These are phyloP conservation scores for Epichloe uncinata DNA, from an alignment of 2,329 filamentous ascomycete genomes.

Conservation along the genomic window DNA sequence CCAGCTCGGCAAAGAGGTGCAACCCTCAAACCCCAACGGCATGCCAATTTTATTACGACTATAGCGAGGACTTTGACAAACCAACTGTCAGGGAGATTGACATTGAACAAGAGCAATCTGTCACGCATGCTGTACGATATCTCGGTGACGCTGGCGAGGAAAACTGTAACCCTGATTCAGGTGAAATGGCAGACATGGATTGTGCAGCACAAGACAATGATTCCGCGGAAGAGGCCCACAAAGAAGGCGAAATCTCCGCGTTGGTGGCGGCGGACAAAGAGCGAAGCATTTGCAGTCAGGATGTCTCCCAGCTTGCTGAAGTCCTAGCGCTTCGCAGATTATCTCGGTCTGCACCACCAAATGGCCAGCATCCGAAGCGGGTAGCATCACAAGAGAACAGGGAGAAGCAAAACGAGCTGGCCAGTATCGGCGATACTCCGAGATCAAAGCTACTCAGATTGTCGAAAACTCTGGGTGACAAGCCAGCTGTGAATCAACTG, in stretches of 20 bases:
- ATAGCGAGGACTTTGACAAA: slow-evolving; percentile 36
- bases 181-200: neutral
- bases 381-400: neutral
- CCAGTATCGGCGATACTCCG: neutral
- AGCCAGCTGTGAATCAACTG: neutral
- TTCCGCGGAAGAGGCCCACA: neutral
- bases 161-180: neutral
- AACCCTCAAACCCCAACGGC: slow-evolving; percentile 16
- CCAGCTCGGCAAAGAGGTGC: slow-evolving; percentile 13
- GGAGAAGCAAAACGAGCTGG: neutral
- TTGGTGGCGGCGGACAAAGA: neutral
- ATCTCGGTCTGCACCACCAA: slow-evolving; percentile 3
- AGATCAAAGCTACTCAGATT: neutral
- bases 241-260: neutral
- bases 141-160: neutral
- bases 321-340: neutral
- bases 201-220: neutral
- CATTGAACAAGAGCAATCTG: slow-evolving; percentile 6
- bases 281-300: neutral
- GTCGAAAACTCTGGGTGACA: neutral
- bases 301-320: neutral
- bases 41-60: slow-evolving; percentile 37
- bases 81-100: slow-evolving; percentile 10
- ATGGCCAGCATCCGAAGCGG: neutral
- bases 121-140: slow-evolving; percentile 4